These are phyloP conservation scores for Fraxinus nigra DNA, from an alignment of 305 asterid species.

Conservation along the genomic window DNA sequence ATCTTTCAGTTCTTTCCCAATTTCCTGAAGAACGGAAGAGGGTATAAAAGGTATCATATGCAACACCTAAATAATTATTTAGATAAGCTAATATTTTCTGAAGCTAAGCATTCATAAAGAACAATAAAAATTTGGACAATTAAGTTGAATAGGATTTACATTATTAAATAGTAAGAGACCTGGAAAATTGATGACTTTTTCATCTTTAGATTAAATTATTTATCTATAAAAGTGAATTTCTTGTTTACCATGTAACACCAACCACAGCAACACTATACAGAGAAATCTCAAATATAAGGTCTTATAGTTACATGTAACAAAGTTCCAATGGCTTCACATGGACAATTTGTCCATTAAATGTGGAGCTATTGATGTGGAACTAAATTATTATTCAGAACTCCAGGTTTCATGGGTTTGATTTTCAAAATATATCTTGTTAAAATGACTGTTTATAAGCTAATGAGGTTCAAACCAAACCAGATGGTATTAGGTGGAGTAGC, in stretches of 20 bases:
- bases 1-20: conserved; percentile 9
- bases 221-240: background rate
- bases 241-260: background rate
- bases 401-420: background rate
- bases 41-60: conserved; percentile 6
- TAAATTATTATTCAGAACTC: background rate
- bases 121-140: background rate
- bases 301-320: background rate
- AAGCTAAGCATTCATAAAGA: background rate
- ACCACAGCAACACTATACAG: background rate
- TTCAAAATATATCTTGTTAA: background rate
- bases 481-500: background rate
- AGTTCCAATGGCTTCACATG: background rate
- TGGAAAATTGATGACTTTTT: background rate
- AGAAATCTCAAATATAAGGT: background rate
- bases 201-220: background rate
- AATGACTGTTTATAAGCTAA: background rate
- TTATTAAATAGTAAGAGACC: background rate
- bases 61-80: background rate
- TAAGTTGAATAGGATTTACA: background rate
- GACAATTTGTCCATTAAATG: conserved; percentile 7
- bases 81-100: background rate
- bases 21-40: background rate
- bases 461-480: background rate
- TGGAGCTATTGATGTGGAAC: conserved; percentile 13